Evolutionary conservation across 2,329 filamentous ascomycete genomes (phyloP).

Genomic region (Sarocladium oryzae): DNA sequence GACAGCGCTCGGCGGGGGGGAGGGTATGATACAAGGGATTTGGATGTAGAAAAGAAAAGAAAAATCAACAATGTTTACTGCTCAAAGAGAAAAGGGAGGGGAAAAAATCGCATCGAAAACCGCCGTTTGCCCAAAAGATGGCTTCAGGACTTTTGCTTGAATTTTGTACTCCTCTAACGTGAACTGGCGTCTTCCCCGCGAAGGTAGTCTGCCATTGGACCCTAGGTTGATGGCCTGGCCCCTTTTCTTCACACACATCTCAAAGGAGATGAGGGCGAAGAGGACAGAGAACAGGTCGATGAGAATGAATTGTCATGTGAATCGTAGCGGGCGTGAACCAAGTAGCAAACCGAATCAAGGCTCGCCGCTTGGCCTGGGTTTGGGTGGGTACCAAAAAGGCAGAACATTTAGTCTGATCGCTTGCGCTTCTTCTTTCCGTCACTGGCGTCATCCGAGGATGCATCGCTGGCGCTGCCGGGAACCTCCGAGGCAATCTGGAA

Average conservation of each 20-base stretch:
- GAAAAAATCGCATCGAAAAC: slow-evolving; percentile 1
- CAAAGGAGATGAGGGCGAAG: neutral
- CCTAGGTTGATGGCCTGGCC: neutral
- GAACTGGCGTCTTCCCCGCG: slow-evolving; percentile 4
- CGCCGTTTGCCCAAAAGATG: neutral
- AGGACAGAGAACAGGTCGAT: neutral
- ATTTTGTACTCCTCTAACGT: slow-evolving; percentile 5
- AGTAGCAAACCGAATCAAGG: slow-evolving; percentile 17
- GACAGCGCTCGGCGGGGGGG: neutral
- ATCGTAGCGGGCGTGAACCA: slow-evolving; percentile 27
- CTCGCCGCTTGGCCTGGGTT: slow-evolving; percentile 13
- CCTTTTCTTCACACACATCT: no score
- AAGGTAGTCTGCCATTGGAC: neutral
- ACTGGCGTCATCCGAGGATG: slow-evolving; percentile 46
- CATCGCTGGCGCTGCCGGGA: slow-evolving; percentile 57
- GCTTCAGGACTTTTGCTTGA: neutral
- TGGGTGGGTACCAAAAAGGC: neutral
- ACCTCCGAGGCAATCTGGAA: slow-evolving; percentile 74
- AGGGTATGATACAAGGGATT: slow-evolving; percentile 5
- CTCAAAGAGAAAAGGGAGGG: no score
- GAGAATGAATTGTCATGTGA: slow-evolving; percentile 17
- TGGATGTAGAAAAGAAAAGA: neutral
- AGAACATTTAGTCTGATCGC: slow-evolving; percentile 53
- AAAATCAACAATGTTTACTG: neutral
- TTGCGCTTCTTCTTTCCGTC: slow-evolving; percentile 62